A percentile compares a stretch with the other conserved stretches of the same genome.
Evolutionary conservation across 768 basidiomycete species (phyloP).

Genomic region (Podaxis rugospora): DNA sequence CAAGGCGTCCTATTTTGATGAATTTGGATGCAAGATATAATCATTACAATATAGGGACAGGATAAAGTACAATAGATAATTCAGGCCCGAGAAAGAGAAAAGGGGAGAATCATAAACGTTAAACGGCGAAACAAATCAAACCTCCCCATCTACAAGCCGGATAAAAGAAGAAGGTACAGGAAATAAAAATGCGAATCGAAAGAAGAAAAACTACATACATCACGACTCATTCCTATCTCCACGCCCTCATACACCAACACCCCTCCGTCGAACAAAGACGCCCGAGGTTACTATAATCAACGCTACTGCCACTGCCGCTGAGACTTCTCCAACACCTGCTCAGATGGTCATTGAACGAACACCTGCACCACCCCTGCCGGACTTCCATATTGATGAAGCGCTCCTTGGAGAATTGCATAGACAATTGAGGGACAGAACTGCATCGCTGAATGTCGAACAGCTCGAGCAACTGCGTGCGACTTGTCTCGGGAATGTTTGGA

Average conservation of each 20-base stretch:
- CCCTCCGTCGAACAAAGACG: conserved; percentile 10
- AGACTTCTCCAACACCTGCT: conserved; percentile 16
- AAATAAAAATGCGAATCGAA: neutral
- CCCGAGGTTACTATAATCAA: conserved; percentile 9
- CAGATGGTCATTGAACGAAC: conserved; percentile 53
- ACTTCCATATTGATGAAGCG: conserved; percentile 62
- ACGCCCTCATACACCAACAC: conserved; percentile 14
- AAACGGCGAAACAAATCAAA: neutral
- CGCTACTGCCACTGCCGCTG: conserved; percentile 12
- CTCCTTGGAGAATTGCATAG: conserved; percentile 44
- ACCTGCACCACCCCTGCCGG: conserved; percentile 73
- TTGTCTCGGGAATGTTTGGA: conserved; percentile 80
- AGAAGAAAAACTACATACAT: neutral
- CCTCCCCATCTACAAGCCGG: neutral
- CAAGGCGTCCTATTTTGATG: no score
- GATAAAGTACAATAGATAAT: neutral
- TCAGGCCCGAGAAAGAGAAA: neutral
- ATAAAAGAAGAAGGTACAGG: neutral
- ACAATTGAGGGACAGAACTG: conserved; percentile 51
- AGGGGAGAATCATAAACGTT: neutral
- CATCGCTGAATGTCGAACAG: conserved; percentile 72
- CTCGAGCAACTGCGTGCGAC: conserved; percentile 91
- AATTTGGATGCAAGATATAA: neutral
- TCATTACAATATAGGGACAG: neutral
- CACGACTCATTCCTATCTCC: neutral